Evolutionary conservation across 2,329 filamentous ascomycete species (phyloP).

Genomic region (Graphilbum fragrans): DNA sequence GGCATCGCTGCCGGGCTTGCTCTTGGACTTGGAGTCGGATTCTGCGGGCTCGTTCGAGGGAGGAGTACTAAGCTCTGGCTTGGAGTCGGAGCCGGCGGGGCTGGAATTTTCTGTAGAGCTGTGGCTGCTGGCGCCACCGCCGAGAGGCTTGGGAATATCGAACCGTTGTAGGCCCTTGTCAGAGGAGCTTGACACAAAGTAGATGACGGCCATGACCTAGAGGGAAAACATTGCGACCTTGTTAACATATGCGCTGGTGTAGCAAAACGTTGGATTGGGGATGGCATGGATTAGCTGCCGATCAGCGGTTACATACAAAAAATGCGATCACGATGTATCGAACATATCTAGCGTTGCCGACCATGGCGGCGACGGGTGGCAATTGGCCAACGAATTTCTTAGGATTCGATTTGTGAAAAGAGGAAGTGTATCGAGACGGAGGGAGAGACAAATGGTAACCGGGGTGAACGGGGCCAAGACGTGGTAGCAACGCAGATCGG

Average conservation of each 20-base stretch:
- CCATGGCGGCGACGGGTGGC: conserved; percentile 23
- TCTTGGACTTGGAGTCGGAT: conserved; percentile 11
- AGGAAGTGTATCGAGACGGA: no score
- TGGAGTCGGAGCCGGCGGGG: not conserved
- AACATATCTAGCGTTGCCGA: conserved; percentile 61
- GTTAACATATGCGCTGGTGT: conserved; percentile 7
- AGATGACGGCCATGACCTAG: conserved; percentile 59
- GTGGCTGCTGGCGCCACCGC: not conserved
- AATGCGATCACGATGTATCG: conserved; percentile 71
- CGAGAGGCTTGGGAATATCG: not conserved
- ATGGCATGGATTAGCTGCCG: not conserved
- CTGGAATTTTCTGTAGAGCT: not conserved
- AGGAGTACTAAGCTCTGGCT: no score
- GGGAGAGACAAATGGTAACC: no score
- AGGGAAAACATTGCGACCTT: not conserved
- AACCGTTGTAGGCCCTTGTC: conserved; percentile 14
- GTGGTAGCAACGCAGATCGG: no score
- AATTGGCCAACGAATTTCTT: no score
- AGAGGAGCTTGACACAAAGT: conserved; percentile 59
- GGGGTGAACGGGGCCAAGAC: no score
- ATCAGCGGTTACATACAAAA: conserved; percentile 44
- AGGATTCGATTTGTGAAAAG: no score
- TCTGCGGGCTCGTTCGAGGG: conserved; percentile 7
- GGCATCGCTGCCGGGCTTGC: conserved; percentile 5
- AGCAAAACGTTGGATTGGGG: not conserved